Base-by-base conservation (phyloP, 169 alveolate species). In the Theileria equi region DNA sequence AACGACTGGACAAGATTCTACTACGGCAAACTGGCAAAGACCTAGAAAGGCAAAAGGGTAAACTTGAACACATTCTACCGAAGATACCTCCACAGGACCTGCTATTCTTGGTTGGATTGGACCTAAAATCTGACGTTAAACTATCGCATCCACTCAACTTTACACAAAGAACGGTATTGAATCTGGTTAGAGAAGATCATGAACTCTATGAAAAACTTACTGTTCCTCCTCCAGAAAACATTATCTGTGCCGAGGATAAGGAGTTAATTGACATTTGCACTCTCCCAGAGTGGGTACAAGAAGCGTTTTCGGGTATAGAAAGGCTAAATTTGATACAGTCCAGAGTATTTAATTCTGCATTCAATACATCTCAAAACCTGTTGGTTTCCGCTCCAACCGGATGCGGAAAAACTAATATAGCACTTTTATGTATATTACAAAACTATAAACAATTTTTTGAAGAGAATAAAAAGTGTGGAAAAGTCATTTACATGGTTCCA, bases 401-500 rank as follows among this genome's bases (percentile, higher is more conserved):
- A 6, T 98, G 98, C 23, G 99, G 99, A 29, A 97, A 97, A 82
- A 97, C 99, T 0, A 97, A 97, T 78, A 93, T 97, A 50, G 99
- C 98, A 31, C 55, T 97, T 50, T 87, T 97, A 16, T 89, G 98
- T 43, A 91, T 94, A n/a, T 68, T 97, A 21, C 89, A 85, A 52
- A 81, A 76, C 49, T 67, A 78, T 68, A 49, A 44, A 0, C 40
- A 43, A 3, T 60, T 31, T 41, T 60, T 67, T 23, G 48, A 35
- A 35, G 28, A 26, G 5, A 76, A 76, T 4, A 17, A 43, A 23
- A 67, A 55, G 55, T 52, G 69, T 38, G 76, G 77, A 17, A 77
- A 77, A 67, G 86, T 98, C n/a, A 93, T 98, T 28, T 98, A 98
- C 81, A 90, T 98, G 25, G 98, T 99, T n/a, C 99, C 99, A 6